These are phyloP conservation scores for Cenchrus purpureus DNA, from an alignment of 176 grass and related monocot genomes.

Conservation along the genomic window DNA sequence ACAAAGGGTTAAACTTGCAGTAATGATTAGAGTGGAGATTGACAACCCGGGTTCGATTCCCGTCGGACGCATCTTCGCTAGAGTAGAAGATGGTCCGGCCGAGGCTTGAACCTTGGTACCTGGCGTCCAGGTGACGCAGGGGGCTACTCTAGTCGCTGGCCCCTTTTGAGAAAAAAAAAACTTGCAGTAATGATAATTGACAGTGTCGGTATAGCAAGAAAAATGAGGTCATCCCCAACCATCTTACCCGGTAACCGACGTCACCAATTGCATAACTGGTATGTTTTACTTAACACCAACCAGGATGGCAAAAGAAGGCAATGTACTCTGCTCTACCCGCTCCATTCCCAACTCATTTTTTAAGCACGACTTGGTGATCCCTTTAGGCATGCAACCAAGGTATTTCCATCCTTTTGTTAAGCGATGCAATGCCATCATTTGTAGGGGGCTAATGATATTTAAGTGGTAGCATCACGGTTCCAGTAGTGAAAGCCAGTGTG, in stretches of 20 bases:
- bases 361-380: not conserved
- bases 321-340: not conserved
- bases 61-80: no score
- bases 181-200: not conserved
- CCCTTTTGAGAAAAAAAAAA: not conserved
- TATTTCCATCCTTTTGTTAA: not conserved
- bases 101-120: no score
- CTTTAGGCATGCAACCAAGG: not conserved
- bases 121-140: no score
- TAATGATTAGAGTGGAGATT: not conserved
- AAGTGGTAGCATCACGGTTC: not conserved
- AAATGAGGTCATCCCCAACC: not conserved
- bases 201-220: not conserved
- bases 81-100: no score
- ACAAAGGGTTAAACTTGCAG: not conserved
- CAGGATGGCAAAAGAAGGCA: not conserved
- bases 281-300: not conserved
- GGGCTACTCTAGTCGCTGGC: no score
- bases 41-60: no score
- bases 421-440: not conserved
- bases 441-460: not conserved
- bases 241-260: not conserved
- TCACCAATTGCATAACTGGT: not conserved
- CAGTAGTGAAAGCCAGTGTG: conserved; percentile 12
- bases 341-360: not conserved